Evolutionary conservation across 2,329 filamentous ascomycete species (phyloP), one percentile per base, ranked within the genome.

Genomic region (Sporothrix pseudoabietina): DNA sequence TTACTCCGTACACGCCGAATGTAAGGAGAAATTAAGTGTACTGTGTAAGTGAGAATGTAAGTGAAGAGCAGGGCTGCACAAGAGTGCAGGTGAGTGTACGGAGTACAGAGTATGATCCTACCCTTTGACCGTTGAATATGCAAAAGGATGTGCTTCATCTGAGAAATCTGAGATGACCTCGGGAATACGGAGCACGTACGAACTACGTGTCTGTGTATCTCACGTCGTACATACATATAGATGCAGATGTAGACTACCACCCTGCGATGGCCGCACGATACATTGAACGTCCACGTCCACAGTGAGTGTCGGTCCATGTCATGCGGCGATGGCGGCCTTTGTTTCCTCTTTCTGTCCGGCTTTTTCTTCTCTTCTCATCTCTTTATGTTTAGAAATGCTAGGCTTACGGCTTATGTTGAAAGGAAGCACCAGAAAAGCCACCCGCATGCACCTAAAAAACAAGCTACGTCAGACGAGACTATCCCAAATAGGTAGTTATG

Each of bases 401-500:
- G 8, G 5, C 12, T 16, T 52, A 9, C 32, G 8, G 5, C 12
- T 16, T 52, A 9, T 57, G 9, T 57, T 32, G 26, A 26, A 26
- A 44, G 41, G 41, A 49, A 49, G 44, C 44, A 44, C 44, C 44
- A 49, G 4, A 49, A 49, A 49, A 49, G 44, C 44, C 44, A 49
- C 44, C 14, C 44, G 14, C 44, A 49, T 19, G 14, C 5, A 49
- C 44, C 44, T 49, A 35, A 5, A 8, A 61, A 66, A n/a, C n/a
- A 30, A n/a, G 35, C 30, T 19, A 35, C 26, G 59, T 54, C 14
- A 35, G 30, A 39, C 22, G 19, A 55, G 55, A 55, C 73, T 73
- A 74, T 72, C 74, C 69, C 5, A 52, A 70, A 54, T 30, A 52
- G 68, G 71, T 52, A 71, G 73, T 59, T 73, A 72, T 73, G 73